Evolutionary conservation across 768 basidiomycete species (phyloP).

Genomic region (Tricholoma hemisulphureum): DNA sequence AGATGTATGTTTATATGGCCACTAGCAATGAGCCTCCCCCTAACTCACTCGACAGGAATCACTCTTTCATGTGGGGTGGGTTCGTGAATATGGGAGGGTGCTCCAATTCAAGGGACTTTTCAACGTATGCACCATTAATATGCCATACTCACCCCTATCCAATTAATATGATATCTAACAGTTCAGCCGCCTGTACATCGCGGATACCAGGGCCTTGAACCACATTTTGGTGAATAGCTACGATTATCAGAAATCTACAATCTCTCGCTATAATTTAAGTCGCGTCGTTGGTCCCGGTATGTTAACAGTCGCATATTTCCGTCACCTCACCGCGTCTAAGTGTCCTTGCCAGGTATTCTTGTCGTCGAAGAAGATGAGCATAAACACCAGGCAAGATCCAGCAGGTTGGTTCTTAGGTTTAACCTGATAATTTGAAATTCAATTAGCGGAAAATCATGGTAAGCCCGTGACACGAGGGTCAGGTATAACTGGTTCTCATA

Average conservation of each 20-base stretch:
- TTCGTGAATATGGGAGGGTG: slow-evolving; percentile 12
- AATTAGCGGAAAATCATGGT: neutral
- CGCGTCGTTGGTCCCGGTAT: slow-evolving; percentile 43
- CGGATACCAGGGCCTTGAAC: slow-evolving; percentile 60
- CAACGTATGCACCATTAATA: slow-evolving; percentile 28
- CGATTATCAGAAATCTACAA: slow-evolving; percentile 54
- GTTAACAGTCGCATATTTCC: neutral
- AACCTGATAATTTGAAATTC: neutral
- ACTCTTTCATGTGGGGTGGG: slow-evolving; percentile 15
- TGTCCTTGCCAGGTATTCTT: slow-evolving; percentile 41
- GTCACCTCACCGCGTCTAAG: neutral
- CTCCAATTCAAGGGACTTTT: slow-evolving; percentile 29
- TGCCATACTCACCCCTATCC: neutral
- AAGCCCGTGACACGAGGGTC: neutral
- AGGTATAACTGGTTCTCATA: neutral
- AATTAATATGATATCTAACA: slow-evolving; percentile 8
- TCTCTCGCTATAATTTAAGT: slow-evolving; percentile 34
- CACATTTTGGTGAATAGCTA: slow-evolving; percentile 59
- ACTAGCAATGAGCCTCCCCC: neutral
- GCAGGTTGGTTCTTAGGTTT: neutral
- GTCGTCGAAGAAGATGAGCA: slow-evolving; percentile 48
- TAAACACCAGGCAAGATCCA: slow-evolving; percentile 37
- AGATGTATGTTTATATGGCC: slow-evolving; percentile 28
- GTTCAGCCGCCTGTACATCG: slow-evolving; percentile 48
- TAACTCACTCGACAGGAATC: slow-evolving; percentile 28